Evolutionary conservation across 305 asterid genomes (phyloP).

Genomic region (Petunia hybrid): DNA sequence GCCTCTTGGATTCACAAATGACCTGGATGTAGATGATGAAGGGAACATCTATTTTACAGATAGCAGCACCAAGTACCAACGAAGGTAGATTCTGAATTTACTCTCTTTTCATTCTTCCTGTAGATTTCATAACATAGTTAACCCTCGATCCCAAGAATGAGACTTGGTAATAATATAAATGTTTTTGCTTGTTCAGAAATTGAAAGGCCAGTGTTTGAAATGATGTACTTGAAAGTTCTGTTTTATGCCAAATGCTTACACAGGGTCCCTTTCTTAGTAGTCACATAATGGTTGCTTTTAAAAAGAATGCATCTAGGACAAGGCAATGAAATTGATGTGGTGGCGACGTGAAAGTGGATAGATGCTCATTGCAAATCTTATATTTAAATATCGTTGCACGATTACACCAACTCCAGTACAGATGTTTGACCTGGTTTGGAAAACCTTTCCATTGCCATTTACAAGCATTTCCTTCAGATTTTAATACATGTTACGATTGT

Average conservation of each 20-base stretch:
- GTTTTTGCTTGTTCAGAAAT: neutral
- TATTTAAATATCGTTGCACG: neutral
- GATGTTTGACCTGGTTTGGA: neutral
- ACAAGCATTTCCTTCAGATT: neutral
- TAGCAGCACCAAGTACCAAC: conserved; percentile 77
- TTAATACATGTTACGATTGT: neutral
- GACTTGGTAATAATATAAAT: neutral
- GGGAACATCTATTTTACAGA: conserved; percentile 89
- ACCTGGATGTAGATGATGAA: conserved; percentile 78
- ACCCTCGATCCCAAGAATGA: neutral
- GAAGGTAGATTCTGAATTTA: conserved; percentile 57
- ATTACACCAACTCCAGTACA: neutral
- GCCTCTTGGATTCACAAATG: conserved; percentile 80
- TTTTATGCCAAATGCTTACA: neutral
- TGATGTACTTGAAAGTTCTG: conserved; percentile 7
- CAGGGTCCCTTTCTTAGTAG: neutral
- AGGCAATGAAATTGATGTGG: neutral
- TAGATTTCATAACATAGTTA: neutral
- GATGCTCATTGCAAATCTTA: conserved; percentile 10
- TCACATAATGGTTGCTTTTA: neutral
- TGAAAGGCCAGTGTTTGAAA: neutral
- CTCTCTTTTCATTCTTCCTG: neutral
- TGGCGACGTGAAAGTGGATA: neutral
- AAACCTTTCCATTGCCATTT: neutral
- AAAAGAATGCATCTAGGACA: neutral